A percentile compares a stretch with the other conserved stretches of the same genome.
These are phyloP conservation scores for Erysimum pusillum DNA, from an alignment of 441 rosid genomes.

Conservation along the genomic window DNA sequence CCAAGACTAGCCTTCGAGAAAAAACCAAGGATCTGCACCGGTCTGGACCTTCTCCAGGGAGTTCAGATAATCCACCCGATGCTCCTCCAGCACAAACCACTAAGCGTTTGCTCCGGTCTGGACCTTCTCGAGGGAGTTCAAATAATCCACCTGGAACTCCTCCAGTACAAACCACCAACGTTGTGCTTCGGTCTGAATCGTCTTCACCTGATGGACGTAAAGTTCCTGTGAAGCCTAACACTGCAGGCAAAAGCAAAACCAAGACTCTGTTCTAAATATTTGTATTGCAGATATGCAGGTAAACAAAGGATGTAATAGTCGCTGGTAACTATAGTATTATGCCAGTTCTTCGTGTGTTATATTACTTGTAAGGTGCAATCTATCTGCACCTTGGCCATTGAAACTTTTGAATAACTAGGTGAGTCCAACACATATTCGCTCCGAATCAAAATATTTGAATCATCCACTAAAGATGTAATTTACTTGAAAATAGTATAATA, in stretches of 20 bases:
- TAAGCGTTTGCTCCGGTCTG: background rate
- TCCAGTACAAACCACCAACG: slow-evolving; percentile 6
- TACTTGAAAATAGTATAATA: too few species aligned
- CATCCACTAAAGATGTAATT: too few species aligned
- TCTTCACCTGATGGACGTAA: background rate
- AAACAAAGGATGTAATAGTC: background rate
- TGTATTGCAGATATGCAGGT: background rate
- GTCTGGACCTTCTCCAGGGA: slow-evolving; percentile 20
- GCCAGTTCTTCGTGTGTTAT: background rate
- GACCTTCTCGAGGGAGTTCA: background rate
- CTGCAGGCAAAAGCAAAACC: background rate
- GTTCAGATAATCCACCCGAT: background rate
- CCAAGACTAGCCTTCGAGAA: background rate
- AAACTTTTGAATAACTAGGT: background rate
- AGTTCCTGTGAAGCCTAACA: background rate
- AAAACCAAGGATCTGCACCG: background rate
- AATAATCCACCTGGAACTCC: slow-evolving; percentile 14
- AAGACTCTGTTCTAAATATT: slow-evolving; percentile 14
- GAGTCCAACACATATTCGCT: too few species aligned
- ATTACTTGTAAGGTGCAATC: background rate
- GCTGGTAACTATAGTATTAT: too few species aligned
- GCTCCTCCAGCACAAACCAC: slow-evolving; percentile 18
- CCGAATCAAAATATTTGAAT: too few species aligned
- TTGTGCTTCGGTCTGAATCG: background rate
- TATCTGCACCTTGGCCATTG: background rate